phyloP scores from a whole-genome alignment of 2,329 filamentous ascomycete genomes.

The Graphilbum sp. region DNA sequence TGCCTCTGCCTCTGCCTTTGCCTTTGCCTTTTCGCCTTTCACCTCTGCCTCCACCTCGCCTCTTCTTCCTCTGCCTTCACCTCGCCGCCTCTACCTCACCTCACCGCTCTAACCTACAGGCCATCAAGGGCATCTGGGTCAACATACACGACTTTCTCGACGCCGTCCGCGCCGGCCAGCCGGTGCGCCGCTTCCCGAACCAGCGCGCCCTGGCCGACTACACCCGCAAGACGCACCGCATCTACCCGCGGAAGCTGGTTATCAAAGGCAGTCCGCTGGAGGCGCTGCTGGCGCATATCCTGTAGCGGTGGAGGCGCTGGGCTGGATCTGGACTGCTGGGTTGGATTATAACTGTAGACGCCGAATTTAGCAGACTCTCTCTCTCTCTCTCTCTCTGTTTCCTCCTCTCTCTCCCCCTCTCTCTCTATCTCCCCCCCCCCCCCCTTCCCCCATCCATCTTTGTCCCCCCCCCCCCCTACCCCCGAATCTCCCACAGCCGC shows the following conservation, averaged over 20 bases:
- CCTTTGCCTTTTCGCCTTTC: background rate
- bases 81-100: too few relatives aligned
- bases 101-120: too few relatives aligned
- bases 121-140: conserved; percentile 23
- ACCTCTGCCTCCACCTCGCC: too few relatives aligned
- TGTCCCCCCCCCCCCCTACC: conserved; percentile 17
- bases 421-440: too few relatives aligned
- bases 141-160: conserved; percentile 33
- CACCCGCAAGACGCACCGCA: conserved; percentile 18
- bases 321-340: too few relatives aligned
- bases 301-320: background rate
- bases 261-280: conserved; percentile 22
- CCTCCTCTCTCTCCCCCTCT: too few relatives aligned
- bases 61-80: background rate
- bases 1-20: too few relatives aligned
- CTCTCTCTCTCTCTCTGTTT: too few relatives aligned
- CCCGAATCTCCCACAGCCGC: conserved; percentile 74
- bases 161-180: conserved; percentile 11
- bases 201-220: conserved; percentile 18
- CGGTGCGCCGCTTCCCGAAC: conserved; percentile 18
- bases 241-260: conserved; percentile 29
- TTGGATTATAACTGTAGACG: background rate
- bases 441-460: background rate
- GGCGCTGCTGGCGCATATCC: conserved; percentile 18
- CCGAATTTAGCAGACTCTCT: too few relatives aligned